Evolutionary conservation across 495 filamentous ascomycete genomes (phyloP), one percentile per base, ranked within the genome.

Genomic region (Penicillium flavigenum): DNA sequence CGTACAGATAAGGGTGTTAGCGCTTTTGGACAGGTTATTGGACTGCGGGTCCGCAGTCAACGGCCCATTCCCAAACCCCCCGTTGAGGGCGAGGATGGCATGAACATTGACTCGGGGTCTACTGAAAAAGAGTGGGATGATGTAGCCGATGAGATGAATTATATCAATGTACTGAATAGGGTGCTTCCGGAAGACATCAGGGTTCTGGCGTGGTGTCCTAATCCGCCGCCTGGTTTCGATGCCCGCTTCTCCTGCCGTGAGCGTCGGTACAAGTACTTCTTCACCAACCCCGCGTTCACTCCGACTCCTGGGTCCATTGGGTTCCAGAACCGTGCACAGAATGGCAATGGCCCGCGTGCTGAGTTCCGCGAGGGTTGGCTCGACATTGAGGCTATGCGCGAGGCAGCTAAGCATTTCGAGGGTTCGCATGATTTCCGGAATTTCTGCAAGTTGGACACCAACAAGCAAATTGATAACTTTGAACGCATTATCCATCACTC

Each of bases 1-100:
- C 78, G 94, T 52, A 98, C 94, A 16, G 94, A 98, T 67, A 81
- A 82, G 53, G 94, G 94, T 22, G 94, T 98, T 29, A 96, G 91
- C 75, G 91, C 94, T 6, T 98, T 98, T 78, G 95, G 94, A 5
- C 94, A 98, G 75, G 94, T 98, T 52, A 84, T 98, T 69, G 86
- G 82, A 6, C 72, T 98, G 39, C 76, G 87, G 47, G 84, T 98
- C 22, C 83, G 94, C 63, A 96, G 90, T 73, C 86, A 86, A 52
- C 74, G 85, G 54, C 90, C 89, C 27, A 76, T 68, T 62, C 58
- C 57, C 5, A 66, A 68, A 42, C 16, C 51, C 14, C 58, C 59
- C 47, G 49, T 36, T 36, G 65, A 61, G 54, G 60, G 63, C 12
- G 61, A 63, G 1, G 61, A 65, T 51, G 60, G 60, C 22, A 63